Conservation (phyloP, 148 eudicot species). For the Nepenthes mirabilis region DNA sequence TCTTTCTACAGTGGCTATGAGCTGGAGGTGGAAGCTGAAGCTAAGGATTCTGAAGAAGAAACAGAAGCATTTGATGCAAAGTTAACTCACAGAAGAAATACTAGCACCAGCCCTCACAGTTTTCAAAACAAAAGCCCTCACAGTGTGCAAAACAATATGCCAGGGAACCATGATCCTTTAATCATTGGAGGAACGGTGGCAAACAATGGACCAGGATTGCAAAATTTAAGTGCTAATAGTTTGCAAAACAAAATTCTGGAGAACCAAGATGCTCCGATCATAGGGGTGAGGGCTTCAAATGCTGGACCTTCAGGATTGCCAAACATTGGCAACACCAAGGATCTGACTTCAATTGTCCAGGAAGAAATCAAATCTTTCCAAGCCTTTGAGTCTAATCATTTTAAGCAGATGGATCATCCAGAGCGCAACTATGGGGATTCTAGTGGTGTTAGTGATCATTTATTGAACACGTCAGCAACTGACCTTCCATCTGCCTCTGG, state of each 20-base stretch:
- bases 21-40: conserved; percentile 69
- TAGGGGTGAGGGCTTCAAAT: conserved; percentile 11
- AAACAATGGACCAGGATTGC: conserved; percentile 4
- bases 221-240: background rate
- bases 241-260: conserved; percentile 12
- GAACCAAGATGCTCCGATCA: conserved; percentile 10
- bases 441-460: conserved; percentile 10
- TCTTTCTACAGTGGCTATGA: conserved; percentile 57
- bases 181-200: conserved; percentile 8
- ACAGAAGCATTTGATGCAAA: conserved; percentile 15
- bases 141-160: conserved; percentile 9
- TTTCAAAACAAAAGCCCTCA: background rate
- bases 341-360: conserved; percentile 10
- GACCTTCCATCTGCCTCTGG: conserved; percentile 16
- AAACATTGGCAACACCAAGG: background rate
- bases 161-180: conserved; percentile 11
- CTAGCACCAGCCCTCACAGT: conserved; percentile 13
- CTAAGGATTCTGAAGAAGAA: conserved; percentile 87
- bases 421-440: conserved; percentile 9
- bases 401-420: conserved; percentile 10
- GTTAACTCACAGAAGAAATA: conserved; percentile 5
- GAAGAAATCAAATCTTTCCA: conserved; percentile 17
- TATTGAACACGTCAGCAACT: conserved; percentile 14
- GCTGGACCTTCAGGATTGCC: background rate
- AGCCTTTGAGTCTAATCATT: conserved; percentile 8